Evolutionary conservation across 2,329 filamentous ascomycete species (phyloP).

Genomic region (Diaporthe vaccinii): DNA sequence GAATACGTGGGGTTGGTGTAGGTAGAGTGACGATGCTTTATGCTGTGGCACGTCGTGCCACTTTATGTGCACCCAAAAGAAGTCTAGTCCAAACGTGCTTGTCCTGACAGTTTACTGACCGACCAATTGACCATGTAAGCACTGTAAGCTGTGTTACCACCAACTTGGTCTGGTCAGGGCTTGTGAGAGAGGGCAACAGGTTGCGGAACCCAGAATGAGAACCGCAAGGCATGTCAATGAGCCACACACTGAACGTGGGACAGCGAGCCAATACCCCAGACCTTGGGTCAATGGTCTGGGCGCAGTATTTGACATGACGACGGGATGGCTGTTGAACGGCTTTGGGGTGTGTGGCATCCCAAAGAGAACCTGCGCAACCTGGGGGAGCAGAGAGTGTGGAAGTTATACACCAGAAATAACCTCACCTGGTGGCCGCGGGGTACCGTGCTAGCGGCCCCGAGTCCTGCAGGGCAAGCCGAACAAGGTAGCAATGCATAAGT

Average conservation of each 20-base stretch:
- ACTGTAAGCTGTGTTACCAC: slow-evolving; percentile 40
- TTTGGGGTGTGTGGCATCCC: neutral
- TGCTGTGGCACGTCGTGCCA: slow-evolving; percentile 33
- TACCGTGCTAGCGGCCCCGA: slow-evolving; percentile 35
- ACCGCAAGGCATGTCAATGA: neutral
- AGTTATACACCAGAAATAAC: slow-evolving; percentile 5
- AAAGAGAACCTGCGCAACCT: slow-evolving; percentile 1
- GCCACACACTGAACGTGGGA: neutral
- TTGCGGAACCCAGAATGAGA: neutral
- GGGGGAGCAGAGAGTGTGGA: neutral
- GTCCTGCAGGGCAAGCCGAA: slow-evolving; percentile 29
- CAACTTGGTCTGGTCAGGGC: neutral
- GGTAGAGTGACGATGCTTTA: slow-evolving; percentile 26
- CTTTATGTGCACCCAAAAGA: slow-evolving; percentile 28
- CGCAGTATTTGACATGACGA: neutral
- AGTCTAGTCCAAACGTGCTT: slow-evolving; percentile 29
- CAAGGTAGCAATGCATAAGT: slow-evolving; percentile 40
- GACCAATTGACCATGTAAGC: slow-evolving; percentile 38
- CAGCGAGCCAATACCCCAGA: neutral
- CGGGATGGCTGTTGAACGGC: neutral
- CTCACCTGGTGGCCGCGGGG: slow-evolving; percentile 34
- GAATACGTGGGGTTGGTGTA: slow-evolving; percentile 35
- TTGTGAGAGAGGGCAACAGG: slow-evolving; percentile 11
- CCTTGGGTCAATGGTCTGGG: neutral
- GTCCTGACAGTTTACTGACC: slow-evolving; percentile 25